phyloP scores from a whole-genome alignment of 139 green algal species.

The Spirogloea muscicola region DNA sequence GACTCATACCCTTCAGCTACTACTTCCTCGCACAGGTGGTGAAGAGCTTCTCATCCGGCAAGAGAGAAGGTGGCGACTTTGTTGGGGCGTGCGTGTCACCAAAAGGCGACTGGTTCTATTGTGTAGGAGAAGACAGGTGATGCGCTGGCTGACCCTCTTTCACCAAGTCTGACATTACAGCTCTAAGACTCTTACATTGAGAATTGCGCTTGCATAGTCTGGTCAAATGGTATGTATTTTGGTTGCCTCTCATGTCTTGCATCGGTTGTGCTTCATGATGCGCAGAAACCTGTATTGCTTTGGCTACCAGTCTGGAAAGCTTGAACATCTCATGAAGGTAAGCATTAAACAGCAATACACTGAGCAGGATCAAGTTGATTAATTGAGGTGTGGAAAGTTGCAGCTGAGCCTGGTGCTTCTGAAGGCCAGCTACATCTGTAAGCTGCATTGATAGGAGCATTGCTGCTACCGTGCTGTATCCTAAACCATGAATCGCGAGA shows the following conservation, averaged over 20 bases:
- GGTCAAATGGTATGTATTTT: no score
- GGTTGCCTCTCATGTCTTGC: no score
- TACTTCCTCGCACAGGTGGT: slow-evolving; percentile 36
- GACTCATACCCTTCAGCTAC: no score
- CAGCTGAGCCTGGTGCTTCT: not conserved
- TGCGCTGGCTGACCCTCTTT: no score
- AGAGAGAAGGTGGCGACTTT: slow-evolving; percentile 77
- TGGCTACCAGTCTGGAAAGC: slow-evolving; percentile 57
- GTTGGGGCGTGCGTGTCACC: slow-evolving; percentile 67
- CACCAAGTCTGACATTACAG: no score
- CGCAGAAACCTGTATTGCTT: slow-evolving; percentile 52
- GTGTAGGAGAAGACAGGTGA: slow-evolving; percentile 76
- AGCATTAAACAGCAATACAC: not conserved
- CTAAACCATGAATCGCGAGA: no score
- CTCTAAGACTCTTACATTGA: no score
- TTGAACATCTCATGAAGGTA: slow-evolving; percentile 80
- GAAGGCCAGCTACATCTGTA: no score
- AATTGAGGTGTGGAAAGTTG: not conserved
- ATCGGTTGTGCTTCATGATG: not conserved
- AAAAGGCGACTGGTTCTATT: slow-evolving; percentile 84
- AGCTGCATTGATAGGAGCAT: no score
- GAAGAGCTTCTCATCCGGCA: slow-evolving; percentile 49
- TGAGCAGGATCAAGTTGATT: not conserved
- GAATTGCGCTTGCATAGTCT: no score
- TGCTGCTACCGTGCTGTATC: no score